Evolutionary conservation across 257 asterid genomes (phyloP).

Genomic region (Linderniella brevidens): DNA sequence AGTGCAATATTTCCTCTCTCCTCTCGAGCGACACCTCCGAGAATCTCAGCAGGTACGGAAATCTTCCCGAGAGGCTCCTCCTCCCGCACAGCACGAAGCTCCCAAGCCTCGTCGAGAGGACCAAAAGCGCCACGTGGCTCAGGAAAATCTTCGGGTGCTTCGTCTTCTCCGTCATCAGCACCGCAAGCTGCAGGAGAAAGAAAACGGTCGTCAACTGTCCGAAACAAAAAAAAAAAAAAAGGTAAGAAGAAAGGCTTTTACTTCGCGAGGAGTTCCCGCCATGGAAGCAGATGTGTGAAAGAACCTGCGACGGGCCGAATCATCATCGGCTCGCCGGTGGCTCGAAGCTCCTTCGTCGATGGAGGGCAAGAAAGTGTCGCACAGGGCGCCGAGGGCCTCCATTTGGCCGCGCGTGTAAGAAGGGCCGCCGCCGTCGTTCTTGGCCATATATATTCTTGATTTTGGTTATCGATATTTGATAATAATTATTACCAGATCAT

Average conservation of each 20-base stretch:
- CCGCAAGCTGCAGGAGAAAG: constrained; percentile 20
- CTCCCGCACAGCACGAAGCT: constrained; percentile 44
- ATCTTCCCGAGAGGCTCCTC: constrained; percentile 27
- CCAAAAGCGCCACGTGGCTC: constrained; percentile 21
- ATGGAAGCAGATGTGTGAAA: constrained; percentile 47
- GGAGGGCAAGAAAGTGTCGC: constrained; percentile 51
- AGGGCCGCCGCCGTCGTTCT: too few relatives aligned
- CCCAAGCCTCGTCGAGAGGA: constrained; percentile 53
- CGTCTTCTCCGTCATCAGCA: constrained; percentile 21
- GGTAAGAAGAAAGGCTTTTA: constrained; percentile 11
- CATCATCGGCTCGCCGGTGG: background rate
- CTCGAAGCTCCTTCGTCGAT: constrained; percentile 8
- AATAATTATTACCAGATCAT: too few relatives aligned
- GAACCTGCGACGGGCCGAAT: constrained; percentile 11
- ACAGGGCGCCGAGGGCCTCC: constrained; percentile 41
- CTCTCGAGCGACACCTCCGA: constrained; percentile 19
- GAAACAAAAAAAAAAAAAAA: background rate
- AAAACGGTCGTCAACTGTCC: background rate
- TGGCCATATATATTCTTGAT: too few relatives aligned
- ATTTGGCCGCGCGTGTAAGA: constrained; percentile 12
- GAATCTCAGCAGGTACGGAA: constrained; percentile 44
- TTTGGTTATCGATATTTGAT: too few relatives aligned
- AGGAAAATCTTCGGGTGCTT: constrained; percentile 35
- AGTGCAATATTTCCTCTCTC: constrained; percentile 29
- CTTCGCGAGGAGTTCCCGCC: constrained; percentile 37